A percentile compares a stretch with the other conserved stretches of the same genome.
These are phyloP conservation scores for Colletotrichum liaoningense DNA, from an alignment of 2,329 filamentous ascomycete species.

Conservation along the genomic window DNA sequence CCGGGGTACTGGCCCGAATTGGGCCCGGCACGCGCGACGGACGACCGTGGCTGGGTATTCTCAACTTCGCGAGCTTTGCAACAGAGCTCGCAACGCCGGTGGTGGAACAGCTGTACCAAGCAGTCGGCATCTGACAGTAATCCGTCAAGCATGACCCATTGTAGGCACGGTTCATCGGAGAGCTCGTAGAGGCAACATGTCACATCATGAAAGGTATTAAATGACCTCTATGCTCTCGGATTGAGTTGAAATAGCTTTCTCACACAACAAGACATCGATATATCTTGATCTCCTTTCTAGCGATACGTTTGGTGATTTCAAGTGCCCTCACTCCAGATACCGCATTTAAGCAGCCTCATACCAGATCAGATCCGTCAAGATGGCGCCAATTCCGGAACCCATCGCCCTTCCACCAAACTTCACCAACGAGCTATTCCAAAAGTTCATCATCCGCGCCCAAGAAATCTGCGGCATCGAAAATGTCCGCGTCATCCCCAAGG, in stretches of 20 bases:
- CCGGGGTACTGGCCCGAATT: background rate
- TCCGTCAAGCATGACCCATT: background rate
- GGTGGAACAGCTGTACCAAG: background rate
- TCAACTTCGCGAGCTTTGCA: background rate
- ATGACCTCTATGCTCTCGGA: background rate
- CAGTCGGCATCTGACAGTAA: background rate
- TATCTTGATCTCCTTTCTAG: background rate
- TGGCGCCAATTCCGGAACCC: slow-evolving; percentile 21
- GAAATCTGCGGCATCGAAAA: slow-evolving; percentile 42
- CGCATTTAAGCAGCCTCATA: background rate
- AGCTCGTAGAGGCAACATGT: background rate
- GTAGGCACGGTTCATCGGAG: background rate
- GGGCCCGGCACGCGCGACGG: background rate
- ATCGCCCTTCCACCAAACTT: slow-evolving; percentile 30
- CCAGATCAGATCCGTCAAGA: background rate
- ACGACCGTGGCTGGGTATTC: background rate
- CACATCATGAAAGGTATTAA: background rate
- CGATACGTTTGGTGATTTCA: background rate
- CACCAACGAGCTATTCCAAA: slow-evolving; percentile 36
- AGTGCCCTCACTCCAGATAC: background rate
- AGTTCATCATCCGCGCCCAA: slow-evolving; percentile 36
- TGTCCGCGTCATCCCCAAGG: slow-evolving; percentile 32
- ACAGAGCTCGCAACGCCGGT: background rate
- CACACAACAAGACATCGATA: background rate
- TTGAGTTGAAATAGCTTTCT: too few species aligned